These are phyloP conservation scores for Diversispora eburnea DNA, from an alignment of 192 early-diverging fungal genomes.

Conservation along the genomic window DNA sequence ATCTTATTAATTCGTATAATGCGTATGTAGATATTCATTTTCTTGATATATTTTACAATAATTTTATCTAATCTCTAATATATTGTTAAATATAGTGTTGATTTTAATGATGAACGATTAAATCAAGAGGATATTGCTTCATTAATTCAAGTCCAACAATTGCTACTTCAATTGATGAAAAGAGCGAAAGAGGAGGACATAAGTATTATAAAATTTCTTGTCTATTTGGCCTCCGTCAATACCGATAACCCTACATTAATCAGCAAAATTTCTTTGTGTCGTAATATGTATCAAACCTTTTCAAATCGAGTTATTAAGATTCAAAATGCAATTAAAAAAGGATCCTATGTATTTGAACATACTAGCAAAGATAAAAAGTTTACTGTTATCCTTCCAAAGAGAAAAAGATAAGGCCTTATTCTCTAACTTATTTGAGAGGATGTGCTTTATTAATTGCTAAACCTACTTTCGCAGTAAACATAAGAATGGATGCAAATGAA, in stretches of 20 bases:
- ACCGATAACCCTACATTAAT: slow-evolving; percentile 1
- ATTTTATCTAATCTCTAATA: too few species aligned
- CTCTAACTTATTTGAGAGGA: slow-evolving; percentile 27
- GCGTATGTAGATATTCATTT: not conserved
- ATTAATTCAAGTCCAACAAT: slow-evolving; percentile 28
- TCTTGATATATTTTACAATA: not conserved
- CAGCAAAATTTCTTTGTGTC: slow-evolving; percentile 26
- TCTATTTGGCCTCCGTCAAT: not conserved
- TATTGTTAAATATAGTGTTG: not conserved
- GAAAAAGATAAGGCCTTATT: not conserved
- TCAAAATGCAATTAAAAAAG: slow-evolving; percentile 15
- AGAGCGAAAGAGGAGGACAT: not conserved
- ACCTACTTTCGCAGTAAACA: not conserved
- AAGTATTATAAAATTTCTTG: not conserved
- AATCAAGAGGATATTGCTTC: slow-evolving; percentile 24
- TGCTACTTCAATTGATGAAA: slow-evolving; percentile 8
- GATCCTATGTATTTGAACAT: slow-evolving; percentile 24
- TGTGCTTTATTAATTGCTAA: slow-evolving; percentile 31
- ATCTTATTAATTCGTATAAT: slow-evolving; percentile 27
- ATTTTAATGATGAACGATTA: slow-evolving; percentile 27
- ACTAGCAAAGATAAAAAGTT: not conserved
- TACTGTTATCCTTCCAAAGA: slow-evolving; percentile 14
- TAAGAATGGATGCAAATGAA: not conserved
- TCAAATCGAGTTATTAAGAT: slow-evolving; percentile 27
- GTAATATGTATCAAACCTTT: slow-evolving; percentile 25